These are phyloP conservation scores for Torulaspora microellipsoides DNA, from an alignment of 805 yeast genomes.

Conservation along the genomic window DNA sequence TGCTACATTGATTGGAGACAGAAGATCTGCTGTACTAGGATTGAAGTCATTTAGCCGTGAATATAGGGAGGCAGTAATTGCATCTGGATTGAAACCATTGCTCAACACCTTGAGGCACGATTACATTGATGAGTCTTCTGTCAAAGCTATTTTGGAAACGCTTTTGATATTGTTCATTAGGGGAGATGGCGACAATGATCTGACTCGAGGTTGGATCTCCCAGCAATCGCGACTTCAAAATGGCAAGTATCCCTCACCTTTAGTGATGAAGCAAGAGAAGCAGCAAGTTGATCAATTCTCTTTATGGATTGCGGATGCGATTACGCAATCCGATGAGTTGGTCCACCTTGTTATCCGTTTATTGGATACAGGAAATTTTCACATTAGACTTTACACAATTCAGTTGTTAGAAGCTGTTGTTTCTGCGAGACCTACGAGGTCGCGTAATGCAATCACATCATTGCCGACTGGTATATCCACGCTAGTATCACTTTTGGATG, in stretches of 20 bases:
- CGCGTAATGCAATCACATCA: constrained; percentile 67
- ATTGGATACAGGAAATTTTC: constrained; percentile 62
- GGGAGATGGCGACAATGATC: constrained; percentile 56
- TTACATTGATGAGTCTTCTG: constrained; percentile 60
- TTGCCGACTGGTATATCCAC: constrained; percentile 78
- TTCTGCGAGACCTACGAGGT: constrained; percentile 64
- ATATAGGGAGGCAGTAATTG: constrained; percentile 85
- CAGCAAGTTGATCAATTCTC: constrained; percentile 73
- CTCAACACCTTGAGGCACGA: constrained; percentile 63
- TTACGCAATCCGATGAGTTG: constrained; percentile 53
- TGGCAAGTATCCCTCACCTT: constrained; percentile 76
- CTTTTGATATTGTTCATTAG: constrained; percentile 74
- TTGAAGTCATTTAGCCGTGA: constrained; percentile 84
- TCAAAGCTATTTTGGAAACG: constrained; percentile 81
- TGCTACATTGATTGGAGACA: constrained; percentile 74
- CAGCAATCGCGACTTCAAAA: constrained; percentile 68
- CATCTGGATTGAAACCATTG: constrained; percentile 74
- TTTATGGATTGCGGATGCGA: constrained; percentile 91
- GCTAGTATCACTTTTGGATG: constrained; percentile 58
- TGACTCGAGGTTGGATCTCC: constrained; percentile 66
- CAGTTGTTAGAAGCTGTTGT: constrained; percentile 82
- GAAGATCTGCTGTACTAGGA: constrained; percentile 87
- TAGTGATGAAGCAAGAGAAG: constrained; percentile 48
- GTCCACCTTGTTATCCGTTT: constrained; percentile 44
- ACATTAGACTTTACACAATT: constrained; percentile 70